Conservation (phyloP, 1,284 basidiomycete genomes). For the Cronartium quercuum region DNA sequence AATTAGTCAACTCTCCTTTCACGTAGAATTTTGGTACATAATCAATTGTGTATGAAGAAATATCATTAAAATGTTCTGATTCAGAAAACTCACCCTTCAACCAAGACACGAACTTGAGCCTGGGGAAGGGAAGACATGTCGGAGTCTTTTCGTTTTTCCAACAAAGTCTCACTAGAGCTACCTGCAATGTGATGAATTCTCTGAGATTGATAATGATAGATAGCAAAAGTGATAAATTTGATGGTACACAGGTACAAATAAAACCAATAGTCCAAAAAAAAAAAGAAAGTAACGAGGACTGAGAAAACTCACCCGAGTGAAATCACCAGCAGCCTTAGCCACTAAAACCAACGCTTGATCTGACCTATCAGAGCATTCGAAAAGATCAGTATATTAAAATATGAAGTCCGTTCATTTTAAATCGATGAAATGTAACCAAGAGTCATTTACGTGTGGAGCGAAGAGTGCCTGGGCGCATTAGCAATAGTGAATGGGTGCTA, state of each 20-base stretch:
- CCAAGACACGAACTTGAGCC: slow-evolving; percentile 2
- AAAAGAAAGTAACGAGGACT: background rate
- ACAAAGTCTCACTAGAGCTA: slow-evolving; percentile 1
- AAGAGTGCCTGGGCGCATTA: slow-evolving; percentile 14
- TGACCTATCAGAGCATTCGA: background rate
- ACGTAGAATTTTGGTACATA: background rate
- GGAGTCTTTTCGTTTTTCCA: background rate
- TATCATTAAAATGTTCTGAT: background rate
- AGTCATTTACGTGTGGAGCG: background rate
- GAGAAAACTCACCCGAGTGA: slow-evolving; percentile 6
- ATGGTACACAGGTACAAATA: background rate
- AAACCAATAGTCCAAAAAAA: background rate
- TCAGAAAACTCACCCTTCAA: slow-evolving; percentile 23
- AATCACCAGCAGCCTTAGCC: slow-evolving; percentile 34
- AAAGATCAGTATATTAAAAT: background rate
- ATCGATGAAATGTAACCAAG: too few relatives aligned
- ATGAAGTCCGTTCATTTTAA: too few relatives aligned
- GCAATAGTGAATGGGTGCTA: slow-evolving; percentile 37
- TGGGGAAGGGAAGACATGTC: background rate
- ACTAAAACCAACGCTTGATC: slow-evolving; percentile 18
- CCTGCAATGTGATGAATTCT: too few relatives aligned
- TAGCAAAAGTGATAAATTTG: too few relatives aligned
- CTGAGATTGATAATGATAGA: background rate
- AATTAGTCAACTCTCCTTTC: background rate
- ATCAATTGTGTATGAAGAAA: background rate